phyloP scores from a whole-genome alignment of 73 alveolate genomes.

The Symbiodinium pilosum region DNA sequence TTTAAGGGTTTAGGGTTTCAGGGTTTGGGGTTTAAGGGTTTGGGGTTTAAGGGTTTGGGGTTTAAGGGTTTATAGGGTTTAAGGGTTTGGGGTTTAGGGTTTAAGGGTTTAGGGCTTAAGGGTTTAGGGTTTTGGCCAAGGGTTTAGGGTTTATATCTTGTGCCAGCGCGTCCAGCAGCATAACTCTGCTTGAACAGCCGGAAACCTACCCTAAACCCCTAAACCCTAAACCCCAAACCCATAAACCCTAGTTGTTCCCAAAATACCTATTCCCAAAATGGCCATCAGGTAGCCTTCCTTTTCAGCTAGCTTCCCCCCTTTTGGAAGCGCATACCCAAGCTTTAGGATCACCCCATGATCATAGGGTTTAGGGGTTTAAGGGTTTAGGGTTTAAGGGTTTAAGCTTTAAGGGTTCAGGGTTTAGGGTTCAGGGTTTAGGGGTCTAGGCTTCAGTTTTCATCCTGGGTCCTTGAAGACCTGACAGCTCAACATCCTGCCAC shows the following conservation, averaged over 20 bases:
- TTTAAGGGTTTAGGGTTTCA: not conserved
- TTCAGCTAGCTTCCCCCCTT: no score
- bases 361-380: not conserved
- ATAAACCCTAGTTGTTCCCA: not conserved
- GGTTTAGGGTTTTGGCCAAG: not conserved
- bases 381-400: not conserved
- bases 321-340: no score
- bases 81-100: not conserved
- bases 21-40: not conserved
- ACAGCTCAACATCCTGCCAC: no score
- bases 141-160: not conserved
- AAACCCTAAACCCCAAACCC: no score
- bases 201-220: no score
- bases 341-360: no score
- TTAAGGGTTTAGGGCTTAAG: not conserved
- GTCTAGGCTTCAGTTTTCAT: not conserved
- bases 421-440: not conserved
- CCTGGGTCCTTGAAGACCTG: no score
- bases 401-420: not conserved
- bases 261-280: no score
- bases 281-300: no score
- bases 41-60: no score
- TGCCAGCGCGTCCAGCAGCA: not conserved
- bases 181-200: no score
- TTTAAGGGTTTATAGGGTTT: not conserved